These are phyloP conservation scores for Fusarium brevicatenulatum DNA, from an alignment of 2,329 filamentous ascomycete genomes.

Conservation along the genomic window DNA sequence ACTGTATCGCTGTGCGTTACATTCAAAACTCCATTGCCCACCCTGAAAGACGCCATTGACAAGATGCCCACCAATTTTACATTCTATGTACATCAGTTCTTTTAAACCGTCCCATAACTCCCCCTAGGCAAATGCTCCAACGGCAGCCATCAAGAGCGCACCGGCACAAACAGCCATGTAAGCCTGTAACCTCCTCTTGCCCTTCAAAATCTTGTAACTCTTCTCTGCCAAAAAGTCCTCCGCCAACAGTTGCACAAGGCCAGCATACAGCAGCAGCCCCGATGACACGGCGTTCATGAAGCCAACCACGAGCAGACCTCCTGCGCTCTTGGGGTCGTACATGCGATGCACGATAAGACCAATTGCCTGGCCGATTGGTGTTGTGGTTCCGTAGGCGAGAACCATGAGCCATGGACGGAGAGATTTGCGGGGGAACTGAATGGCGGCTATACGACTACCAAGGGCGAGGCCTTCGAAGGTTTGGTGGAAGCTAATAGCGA, in stretches of 20 bases:
- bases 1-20: background rate
- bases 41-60: slow-evolving; percentile 19
- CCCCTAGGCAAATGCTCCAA: slow-evolving; percentile 75
- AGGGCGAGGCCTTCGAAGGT: slow-evolving; percentile 90
- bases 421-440: slow-evolving; percentile 79
- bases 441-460: slow-evolving; percentile 83
- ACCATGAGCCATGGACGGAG: slow-evolving; percentile 86
- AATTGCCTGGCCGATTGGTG: slow-evolving; percentile 85
- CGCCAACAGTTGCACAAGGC: slow-evolving; percentile 83
- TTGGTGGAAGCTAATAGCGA: slow-evolving; percentile 86
- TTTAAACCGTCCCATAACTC: background rate
- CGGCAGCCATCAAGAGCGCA: slow-evolving; percentile 74
- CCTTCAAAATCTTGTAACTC: slow-evolving; percentile 74
- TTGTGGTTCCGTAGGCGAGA: slow-evolving; percentile 78
- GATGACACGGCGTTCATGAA: slow-evolving; percentile 89
- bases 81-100: slow-evolving; percentile 31
- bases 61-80: slow-evolving; percentile 8
- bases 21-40: slow-evolving; percentile 8
- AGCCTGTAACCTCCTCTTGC: slow-evolving; percentile 69
- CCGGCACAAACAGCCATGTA: slow-evolving; percentile 72
- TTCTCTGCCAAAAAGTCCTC: slow-evolving; percentile 85
- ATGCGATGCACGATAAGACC: slow-evolving; percentile 80
- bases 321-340: slow-evolving; percentile 81
- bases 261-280: slow-evolving; percentile 82
- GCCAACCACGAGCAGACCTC: slow-evolving; percentile 82